Conservation (phyloP, 768 basidiomycete genomes). For the Favolaschia claudopus region DNA sequence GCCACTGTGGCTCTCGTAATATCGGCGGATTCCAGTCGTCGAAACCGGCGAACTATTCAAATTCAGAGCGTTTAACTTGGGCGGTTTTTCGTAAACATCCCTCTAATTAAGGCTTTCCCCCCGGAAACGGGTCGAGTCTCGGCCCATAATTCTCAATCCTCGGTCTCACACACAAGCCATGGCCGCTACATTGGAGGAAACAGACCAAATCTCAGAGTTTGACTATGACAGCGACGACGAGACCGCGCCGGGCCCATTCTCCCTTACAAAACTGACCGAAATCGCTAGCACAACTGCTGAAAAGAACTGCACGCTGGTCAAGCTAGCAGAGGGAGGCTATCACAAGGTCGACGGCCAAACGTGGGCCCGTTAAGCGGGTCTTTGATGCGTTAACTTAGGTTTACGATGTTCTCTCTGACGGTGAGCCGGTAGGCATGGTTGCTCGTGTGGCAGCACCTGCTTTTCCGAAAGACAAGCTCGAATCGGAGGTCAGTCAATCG, state of each 20-base stretch:
- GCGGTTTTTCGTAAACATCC: too few species aligned
- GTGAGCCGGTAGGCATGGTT: background rate
- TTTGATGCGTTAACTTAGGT: conserved; percentile 17
- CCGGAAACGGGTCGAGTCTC: too few species aligned
- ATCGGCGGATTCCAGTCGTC: too few species aligned
- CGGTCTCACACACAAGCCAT: too few species aligned
- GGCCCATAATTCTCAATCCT: too few species aligned
- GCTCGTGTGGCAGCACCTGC: conserved; percentile 28
- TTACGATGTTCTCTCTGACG: conserved; percentile 13
- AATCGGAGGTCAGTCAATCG: conserved; percentile 22
- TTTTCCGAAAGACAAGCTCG: conserved; percentile 30
- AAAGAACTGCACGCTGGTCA: conserved; percentile 7
- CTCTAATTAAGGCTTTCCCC: too few species aligned
- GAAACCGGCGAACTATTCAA: too few species aligned
- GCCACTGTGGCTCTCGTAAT: too few species aligned
- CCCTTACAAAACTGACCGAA: conserved; percentile 5
- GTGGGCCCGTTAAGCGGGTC: background rate
- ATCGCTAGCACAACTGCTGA: conserved; percentile 6
- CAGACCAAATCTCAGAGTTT: conserved; percentile 4
- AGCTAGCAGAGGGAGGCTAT: conserved; percentile 27
- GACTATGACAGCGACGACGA: conserved; percentile 22
- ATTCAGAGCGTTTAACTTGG: too few species aligned
- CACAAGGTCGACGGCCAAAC: conserved; percentile 20
- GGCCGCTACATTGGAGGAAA: too few species aligned
- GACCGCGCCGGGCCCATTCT: conserved; percentile 8